Evolutionary conservation across 1,284 basidiomycete species (phyloP).

Genomic region (Fomitiporia mediterranea): DNA sequence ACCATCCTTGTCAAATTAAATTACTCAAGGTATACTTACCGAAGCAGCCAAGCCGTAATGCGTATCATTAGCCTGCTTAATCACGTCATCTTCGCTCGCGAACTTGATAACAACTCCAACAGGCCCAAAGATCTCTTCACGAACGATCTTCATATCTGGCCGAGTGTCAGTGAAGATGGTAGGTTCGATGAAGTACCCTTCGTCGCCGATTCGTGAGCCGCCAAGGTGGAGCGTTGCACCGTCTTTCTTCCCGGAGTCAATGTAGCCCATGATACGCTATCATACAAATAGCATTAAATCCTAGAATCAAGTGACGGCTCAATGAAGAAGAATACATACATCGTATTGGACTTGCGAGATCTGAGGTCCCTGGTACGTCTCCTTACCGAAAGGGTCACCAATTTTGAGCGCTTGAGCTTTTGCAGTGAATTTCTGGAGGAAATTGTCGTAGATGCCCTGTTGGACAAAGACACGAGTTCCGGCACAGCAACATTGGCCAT

Average conservation of each 20-base stretch:
- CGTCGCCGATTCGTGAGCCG: conserved; percentile 67
- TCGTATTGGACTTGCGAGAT: conserved; percentile 69
- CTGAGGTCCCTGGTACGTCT: conserved; percentile 84
- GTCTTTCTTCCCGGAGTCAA: conserved; percentile 76
- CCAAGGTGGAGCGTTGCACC: conserved; percentile 82
- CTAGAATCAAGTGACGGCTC: conserved; percentile 7
- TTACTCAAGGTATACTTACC: too few relatives aligned
- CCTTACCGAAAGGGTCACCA: conserved; percentile 76
- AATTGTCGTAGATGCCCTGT: conserved; percentile 75
- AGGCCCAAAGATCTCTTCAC: conserved; percentile 92
- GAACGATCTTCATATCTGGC: conserved; percentile 80
- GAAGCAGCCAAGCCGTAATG: conserved; percentile 84
- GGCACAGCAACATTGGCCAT: conserved; percentile 83
- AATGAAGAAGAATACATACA: conserved; percentile 32
- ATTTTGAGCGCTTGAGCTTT: conserved; percentile 56
- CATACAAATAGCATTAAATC: conserved; percentile 11
- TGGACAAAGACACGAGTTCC: conserved; percentile 87
- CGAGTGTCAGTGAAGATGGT: conserved; percentile 83
- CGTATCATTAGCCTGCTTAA: conserved; percentile 81
- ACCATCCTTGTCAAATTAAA: too few relatives aligned
- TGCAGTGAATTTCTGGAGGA: conserved; percentile 57
- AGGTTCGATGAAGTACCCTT: conserved; percentile 77
- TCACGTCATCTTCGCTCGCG: conserved; percentile 64
- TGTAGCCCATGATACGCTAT: conserved; percentile 83
- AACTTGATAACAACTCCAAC: conserved; percentile 75